phyloP scores from a whole-genome alignment of 352 stramenopile species.

The Phytophthora syringae region DNA sequence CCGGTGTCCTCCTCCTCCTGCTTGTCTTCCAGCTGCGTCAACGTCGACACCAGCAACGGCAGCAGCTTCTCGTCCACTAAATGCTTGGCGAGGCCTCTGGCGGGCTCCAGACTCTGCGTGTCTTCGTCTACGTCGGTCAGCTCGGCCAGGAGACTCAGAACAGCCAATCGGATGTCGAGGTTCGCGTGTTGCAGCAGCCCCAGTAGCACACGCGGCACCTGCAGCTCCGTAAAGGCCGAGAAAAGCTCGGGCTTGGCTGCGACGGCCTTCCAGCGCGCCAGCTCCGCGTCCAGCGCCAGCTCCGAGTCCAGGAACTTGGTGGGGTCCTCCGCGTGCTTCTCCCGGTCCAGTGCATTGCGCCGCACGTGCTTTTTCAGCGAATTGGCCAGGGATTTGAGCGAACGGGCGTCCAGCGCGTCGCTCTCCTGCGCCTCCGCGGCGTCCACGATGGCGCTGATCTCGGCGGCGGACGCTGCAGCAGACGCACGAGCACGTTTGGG shows the following conservation, averaged over 20 bases:
- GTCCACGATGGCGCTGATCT: conserved; percentile 56
- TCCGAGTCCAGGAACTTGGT: conserved; percentile 89
- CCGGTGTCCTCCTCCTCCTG: conserved; percentile 65
- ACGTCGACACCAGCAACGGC: conserved; percentile 51
- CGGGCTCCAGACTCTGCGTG: conserved; percentile 44
- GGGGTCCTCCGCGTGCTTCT: conserved; percentile 81
- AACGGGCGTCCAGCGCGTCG: conserved; percentile 67
- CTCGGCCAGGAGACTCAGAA: conserved; percentile 67
- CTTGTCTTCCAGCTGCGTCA: conserved; percentile 47
- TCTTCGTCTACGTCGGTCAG: conserved; percentile 78
- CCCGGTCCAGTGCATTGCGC: conserved; percentile 79
- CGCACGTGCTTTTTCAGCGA: conserved; percentile 75
- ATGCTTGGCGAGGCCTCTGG: conserved; percentile 51
- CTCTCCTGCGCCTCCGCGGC: conserved; percentile 50
- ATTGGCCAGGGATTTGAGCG: conserved; percentile 75
- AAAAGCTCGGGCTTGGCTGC: conserved; percentile 69
- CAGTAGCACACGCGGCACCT: conserved; percentile 71
- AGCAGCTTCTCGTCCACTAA: conserved; percentile 72
- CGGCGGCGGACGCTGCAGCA: conserved; percentile 21
- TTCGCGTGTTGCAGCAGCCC: conserved; percentile 87
- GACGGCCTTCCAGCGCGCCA: conserved; percentile 62
- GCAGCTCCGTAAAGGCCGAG: conserved; percentile 58
- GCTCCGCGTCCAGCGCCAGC: conserved; percentile 63
- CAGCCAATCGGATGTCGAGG: conserved; percentile 68
- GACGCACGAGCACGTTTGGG: conserved; percentile 32